Evolutionary conservation across 2,329 filamentous ascomycete genomes (phyloP).

Genomic region (Colletotrichum costaricense): DNA sequence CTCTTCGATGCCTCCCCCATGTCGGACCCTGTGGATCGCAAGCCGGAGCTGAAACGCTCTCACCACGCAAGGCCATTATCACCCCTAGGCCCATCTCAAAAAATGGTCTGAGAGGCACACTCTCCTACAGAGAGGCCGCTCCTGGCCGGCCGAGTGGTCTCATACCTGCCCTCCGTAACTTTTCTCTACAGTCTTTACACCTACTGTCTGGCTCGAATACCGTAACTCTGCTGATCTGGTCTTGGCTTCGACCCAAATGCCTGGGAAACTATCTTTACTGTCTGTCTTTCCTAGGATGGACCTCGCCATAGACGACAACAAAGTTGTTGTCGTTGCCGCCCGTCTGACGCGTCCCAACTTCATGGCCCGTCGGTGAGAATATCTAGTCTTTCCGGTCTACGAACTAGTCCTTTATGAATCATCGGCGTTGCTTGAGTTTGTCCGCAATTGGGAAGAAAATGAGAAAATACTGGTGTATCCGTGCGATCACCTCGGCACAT

Average conservation of each 20-base stretch:
- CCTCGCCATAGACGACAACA: not conserved
- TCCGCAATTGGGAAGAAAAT: not conserved
- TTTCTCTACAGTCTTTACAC: no score
- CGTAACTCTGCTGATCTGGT: constrained; percentile 4
- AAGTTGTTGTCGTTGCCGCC: not conserved
- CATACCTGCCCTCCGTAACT: constrained; percentile 1
- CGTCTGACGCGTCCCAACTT: not conserved
- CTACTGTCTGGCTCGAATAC: no score
- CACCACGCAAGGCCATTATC: constrained; percentile 2
- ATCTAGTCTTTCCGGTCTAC: no score
- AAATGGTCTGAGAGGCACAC: not conserved
- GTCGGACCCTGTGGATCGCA: not conserved
- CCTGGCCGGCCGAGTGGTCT: not conserved
- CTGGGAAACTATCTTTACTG: not conserved
- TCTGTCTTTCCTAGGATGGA: not conserved
- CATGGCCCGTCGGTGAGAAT: not conserved
- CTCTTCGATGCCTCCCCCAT: not conserved
- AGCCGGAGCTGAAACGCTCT: constrained; percentile 21
- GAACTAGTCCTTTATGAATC: not conserved
- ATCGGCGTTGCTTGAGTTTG: not conserved
- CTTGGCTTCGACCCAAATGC: not conserved
- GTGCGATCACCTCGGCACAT: not conserved
- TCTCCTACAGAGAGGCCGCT: not conserved
- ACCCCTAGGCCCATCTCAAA: not conserved
- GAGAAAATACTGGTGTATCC: not conserved